Evolutionary conservation across 495 filamentous ascomycete species (phyloP).

Genomic region (Monascus purpureus): DNA sequence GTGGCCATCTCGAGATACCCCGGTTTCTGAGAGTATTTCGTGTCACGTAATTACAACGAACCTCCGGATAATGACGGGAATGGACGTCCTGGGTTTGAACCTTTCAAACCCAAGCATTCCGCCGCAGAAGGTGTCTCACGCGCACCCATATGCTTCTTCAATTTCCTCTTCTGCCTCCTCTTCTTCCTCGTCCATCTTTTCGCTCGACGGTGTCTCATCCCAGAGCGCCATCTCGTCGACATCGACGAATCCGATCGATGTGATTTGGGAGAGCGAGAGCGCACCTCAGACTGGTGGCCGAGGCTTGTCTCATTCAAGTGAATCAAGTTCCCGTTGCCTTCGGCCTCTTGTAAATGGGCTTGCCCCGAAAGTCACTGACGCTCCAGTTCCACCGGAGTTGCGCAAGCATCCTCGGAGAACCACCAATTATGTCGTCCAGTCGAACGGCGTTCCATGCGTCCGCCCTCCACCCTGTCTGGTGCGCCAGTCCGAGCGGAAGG

Average conservation of each 20-base stretch:
- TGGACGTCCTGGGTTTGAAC: constrained; percentile 36
- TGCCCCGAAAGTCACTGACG: constrained; percentile 18
- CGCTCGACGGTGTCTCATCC: constrained; percentile 48
- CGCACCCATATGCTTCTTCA: constrained; percentile 50
- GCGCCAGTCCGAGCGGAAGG: constrained; percentile 85
- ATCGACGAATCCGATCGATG: constrained; percentile 30
- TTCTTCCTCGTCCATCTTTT: constrained; percentile 69
- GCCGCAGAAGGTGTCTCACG: constrained; percentile 21
- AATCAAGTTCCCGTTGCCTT: constrained; percentile 8
- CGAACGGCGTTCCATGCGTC: constrained; percentile 34
- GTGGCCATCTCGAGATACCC: constrained; percentile 5
- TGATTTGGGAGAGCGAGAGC: constrained; percentile 35
- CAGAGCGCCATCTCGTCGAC: constrained; percentile 39
- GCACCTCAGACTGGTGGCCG: constrained; percentile 16
- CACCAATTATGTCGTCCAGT: constrained; percentile 24
- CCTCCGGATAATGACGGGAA: constrained; percentile 32
- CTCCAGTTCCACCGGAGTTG: constrained; percentile 47
- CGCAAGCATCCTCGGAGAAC: constrained; percentile 77
- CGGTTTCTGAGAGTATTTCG: no score
- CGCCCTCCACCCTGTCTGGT: constrained; percentile 69
- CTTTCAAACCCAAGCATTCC: constrained; percentile 25
- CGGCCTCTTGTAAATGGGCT: constrained; percentile 17
- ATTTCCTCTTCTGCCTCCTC: constrained; percentile 62
- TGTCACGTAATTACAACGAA: no score
- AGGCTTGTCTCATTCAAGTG: constrained; percentile 7